A percentile compares a stretch with the other conserved stretches of the same genome.
phyloP scores from a whole-genome alignment of 345 rosid species.

The Populus pruinosa region DNA sequence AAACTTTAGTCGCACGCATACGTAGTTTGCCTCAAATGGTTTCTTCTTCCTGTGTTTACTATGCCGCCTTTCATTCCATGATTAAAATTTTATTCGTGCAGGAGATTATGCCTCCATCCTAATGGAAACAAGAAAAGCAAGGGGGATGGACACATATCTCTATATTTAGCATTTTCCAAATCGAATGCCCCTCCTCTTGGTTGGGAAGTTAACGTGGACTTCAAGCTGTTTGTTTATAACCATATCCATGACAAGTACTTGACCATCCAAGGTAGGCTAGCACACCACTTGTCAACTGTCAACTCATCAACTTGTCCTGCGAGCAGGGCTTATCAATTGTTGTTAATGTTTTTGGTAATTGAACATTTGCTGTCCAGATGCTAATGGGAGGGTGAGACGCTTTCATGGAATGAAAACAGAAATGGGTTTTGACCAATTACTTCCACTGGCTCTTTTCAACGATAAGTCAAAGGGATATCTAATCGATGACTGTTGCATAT shows the following conservation, averaged over 20 bases:
- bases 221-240: conserved; percentile 12
- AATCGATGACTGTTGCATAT: conserved; percentile 12
- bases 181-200: neutral
- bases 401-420: neutral
- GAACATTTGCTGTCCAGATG: neutral
- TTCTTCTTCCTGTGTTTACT: neutral
- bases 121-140: conserved; percentile 1
- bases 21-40: neutral
- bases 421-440: neutral
- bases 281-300: neutral
- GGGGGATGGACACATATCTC: neutral
- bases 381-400: neutral
- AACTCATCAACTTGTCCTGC: neutral
- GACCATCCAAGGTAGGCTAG: conserved; percentile 2
- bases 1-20: neutral
- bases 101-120: conserved; percentile 10
- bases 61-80: neutral
- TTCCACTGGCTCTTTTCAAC: neutral
- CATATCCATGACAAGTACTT: neutral
- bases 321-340: neutral
- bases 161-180: conserved; percentile 1
- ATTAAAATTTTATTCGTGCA: neutral
- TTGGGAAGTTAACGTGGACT: neutral
- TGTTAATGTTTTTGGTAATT: neutral
- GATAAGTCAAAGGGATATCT: conserved; percentile 2